Base-by-base conservation (phyloP, 176 grass and related monocot genomes). In the Oryza coarctata region DNA sequence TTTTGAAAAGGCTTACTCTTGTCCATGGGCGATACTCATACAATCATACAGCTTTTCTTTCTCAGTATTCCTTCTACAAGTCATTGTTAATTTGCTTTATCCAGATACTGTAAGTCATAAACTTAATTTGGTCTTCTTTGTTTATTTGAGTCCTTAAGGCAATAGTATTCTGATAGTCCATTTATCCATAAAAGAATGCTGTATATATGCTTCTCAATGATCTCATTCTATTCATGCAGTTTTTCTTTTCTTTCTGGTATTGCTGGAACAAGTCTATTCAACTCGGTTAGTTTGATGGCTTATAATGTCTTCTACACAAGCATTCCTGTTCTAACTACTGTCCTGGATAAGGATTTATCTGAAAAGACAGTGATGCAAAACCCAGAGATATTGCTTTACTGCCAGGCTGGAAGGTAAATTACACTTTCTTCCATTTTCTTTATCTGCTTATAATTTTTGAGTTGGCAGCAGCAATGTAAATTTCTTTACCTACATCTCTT, bases 271-370 rank as follows among this genome's bases (percentile, higher is more conserved):
- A 98, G 95, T 75, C 91, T 98, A 86, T 98, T 98, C 81, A 98
- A 98, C 79, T 94, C 95, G 4, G 88, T 98, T 73, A 98, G 92
- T 75, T 86, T 98, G 84, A 94, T 94, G 95, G 95, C 92, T 68
- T 98, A 98, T 84, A 98, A 98, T 79, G 95, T 98, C 77, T 98
- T 98, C 71, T 94, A 98, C 79, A 98, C 95, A 71, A 98, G 90
- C 65, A 91, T 94, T 77, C 95, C 95, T 88, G 90, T 98, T 88
- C 85, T 94, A 86, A 94, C 90, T 78, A 86, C 81, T n/a, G 79
- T 98, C 23, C 78, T 98, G 77, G 95, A 94, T 82, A 98, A 98
- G 82, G 95, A 98, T 85, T 84, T 98, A 40, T 92, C 83, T 71
- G 92, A 98, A 89, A 98, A 92, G 72, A 98, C 95, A 49, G 95